Base-by-base conservation (phyloP, 192 early-diverging fungal species). In the Mortierella claussenii region DNA sequence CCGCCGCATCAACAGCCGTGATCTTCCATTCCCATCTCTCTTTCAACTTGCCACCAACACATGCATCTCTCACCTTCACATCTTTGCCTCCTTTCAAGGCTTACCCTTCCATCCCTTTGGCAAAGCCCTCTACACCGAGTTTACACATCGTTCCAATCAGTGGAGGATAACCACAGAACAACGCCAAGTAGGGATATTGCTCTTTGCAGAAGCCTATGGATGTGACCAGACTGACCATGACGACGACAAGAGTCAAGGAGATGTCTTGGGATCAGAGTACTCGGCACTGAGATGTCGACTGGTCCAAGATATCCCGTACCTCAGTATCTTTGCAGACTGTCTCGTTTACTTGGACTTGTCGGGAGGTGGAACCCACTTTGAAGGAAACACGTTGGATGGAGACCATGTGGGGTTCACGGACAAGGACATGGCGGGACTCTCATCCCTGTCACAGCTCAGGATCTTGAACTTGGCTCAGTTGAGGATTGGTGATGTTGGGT, bases 321-420 rank as follows among this genome's bases (percentile, higher is more conserved):
- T 76, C 21, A 64, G 43, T 11, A 28, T 20, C 10, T 76, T 76
- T 51, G 40, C 62, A 1, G 47, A 56, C 5, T 76, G 73, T 56
- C 59, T 76, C 5, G 73, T 67, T n/a, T 76, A 76, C 20, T 43
- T 76, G n/a, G 73, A 76, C 21, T 46, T 76, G 9, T 76, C 73
- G 12, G 58, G 60, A 36, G 69, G 69, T 0, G 31, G 23, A n/a
- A n/a, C n/a, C n/a, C n/a, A n/a, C n/a, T n/a, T n/a, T n/a, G n/a
- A n/a, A n/a, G n/a, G n/a, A n/a, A n/a, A n/a, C n/a, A n/a, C n/a
- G n/a, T n/a, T n/a, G n/a, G n/a, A n/a, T n/a, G n/a, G n/a, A n/a
- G n/a, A n/a, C n/a, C n/a, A n/a, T n/a, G n/a, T n/a, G n/a, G 49
- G 42, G 18, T 55, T 76, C 37, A 44, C 45, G 8, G 73, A 76